Conservation (phyloP, 1,284 basidiomycete genomes). For the Mycosarcoma mackinlayi region DNA sequence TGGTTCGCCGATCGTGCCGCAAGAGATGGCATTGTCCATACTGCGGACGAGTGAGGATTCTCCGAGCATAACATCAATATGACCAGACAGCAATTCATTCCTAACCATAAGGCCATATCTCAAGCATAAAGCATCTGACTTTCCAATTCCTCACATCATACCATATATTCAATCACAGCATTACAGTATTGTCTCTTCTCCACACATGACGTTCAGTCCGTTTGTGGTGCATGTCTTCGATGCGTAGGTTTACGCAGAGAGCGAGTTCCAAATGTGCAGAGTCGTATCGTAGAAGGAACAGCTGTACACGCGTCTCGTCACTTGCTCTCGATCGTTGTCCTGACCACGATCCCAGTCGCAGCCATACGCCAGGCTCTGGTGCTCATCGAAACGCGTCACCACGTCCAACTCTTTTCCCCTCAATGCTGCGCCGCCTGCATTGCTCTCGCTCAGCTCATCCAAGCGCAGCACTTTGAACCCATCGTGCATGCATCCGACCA, state of each 20-base stretch:
- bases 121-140: not conserved
- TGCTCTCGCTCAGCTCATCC: constrained; percentile 12
- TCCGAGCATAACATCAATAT: not conserved
- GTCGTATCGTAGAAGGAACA: constrained; percentile 97
- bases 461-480: constrained; percentile 78
- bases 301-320: constrained; percentile 78
- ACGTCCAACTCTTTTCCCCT: constrained; percentile 44
- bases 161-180: not conserved
- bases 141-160: not conserved
- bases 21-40: constrained; percentile 5
- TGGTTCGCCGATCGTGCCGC: constrained; percentile 70
- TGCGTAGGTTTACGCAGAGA: constrained; percentile 23
- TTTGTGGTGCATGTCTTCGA: not conserved
- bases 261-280: constrained; percentile 79
- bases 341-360: constrained; percentile 84
- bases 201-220: not conserved
- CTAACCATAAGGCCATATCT: too few relatives aligned
- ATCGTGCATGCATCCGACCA: constrained; percentile 96
- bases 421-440: constrained; percentile 7
- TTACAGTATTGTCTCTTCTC: not conserved
- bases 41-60: constrained; percentile 15
- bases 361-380: constrained; percentile 90
- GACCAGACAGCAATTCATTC: too few relatives aligned
- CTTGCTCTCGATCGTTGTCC: constrained; percentile 56
- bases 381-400: constrained; percentile 78